Conservation (phyloP, 805 yeast genomes). For the Diddensiella transvaalensis region DNA sequence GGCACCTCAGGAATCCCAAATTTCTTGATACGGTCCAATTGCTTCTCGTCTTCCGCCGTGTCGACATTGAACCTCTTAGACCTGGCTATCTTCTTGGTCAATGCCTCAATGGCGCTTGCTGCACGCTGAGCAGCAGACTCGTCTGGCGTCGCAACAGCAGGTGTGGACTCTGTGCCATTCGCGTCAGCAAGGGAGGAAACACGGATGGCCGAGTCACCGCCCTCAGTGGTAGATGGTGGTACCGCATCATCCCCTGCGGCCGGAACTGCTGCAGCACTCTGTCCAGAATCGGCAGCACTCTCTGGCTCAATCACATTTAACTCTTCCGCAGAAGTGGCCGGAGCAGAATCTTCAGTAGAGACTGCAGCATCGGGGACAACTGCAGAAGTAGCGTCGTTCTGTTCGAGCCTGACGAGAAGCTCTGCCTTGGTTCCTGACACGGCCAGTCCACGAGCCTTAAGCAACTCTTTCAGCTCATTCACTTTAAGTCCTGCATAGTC, state of each 20-base stretch:
- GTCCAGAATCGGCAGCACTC: conserved; percentile 6
- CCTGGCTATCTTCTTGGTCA: conserved; percentile 64
- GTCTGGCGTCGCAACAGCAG: conserved; percentile 4
- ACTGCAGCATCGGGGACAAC: background rate
- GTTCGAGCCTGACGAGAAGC: conserved; percentile 59
- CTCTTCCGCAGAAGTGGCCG: background rate
- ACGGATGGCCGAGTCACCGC: conserved; percentile 7
- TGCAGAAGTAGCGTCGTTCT: conserved; percentile 42
- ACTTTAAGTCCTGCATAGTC: conserved; percentile 41
- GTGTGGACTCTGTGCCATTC: conserved; percentile 3
- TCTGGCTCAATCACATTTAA: no score
- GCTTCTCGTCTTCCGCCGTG: conserved; percentile 52
- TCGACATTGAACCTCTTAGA: conserved; percentile 71
- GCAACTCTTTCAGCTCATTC: conserved; percentile 74
- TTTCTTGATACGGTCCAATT: conserved; percentile 69
- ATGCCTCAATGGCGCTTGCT: conserved; percentile 59
- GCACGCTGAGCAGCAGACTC: conserved; percentile 22
- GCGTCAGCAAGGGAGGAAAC: conserved; percentile 1
- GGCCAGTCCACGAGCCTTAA: conserved; percentile 65
- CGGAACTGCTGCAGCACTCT: conserved; percentile 2
- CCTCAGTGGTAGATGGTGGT: conserved; percentile 1
- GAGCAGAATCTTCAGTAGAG: conserved; percentile 9
- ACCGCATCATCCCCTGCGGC: conserved; percentile 3
- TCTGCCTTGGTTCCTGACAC: conserved; percentile 80
- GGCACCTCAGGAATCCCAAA: conserved; percentile 49